Evolutionary conservation across 1,284 basidiomycete species (phyloP), one percentile per base, ranked within the genome.

Genomic region (Malassezia cuniculi): DNA sequence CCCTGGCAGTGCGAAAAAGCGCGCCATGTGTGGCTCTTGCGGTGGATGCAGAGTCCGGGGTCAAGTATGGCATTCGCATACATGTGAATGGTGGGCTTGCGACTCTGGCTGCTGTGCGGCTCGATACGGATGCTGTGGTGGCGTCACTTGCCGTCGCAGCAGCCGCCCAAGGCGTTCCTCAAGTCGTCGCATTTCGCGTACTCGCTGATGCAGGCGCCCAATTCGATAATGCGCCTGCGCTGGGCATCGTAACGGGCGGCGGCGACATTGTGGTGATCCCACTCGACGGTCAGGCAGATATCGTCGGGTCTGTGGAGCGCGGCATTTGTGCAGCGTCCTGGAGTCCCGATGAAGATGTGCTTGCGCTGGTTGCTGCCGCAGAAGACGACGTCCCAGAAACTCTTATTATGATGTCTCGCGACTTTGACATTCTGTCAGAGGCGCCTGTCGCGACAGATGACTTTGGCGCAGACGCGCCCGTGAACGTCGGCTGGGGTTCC

Each of bases 401-500:
- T 55, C 71, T 95, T 6, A 76, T 94, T 27, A 71, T 89, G 35
- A 87, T 95, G 82, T 85, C 84, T 1, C 76, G 79, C 7, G 77
- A 79, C 6, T 90, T 93, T 59, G 86, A 94, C 52, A 79, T 87
- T 6, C 72, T 94, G 16, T 80, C 78, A 24, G 90, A 95, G 65
- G 71, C 73, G 9, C 74, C 78, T 0, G 69, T 94, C 1, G 75
- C 81, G 41, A 76, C 79, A 0, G 66, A 73, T 26, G 82, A 84
- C 28, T 89, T 87, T 52, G 90, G 90, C 29, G 79, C 87, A 73
- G 86, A 86, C 65, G 77, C 79, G 27, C 85, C 83, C 5, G 85
- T 94, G 57, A 85, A 89, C 54, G 84, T 95, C 39, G 93, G 93
- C 7, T 99, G 93, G 93, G 93, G 93, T 20, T 85, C 84, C 4